These are phyloP conservation scores for Helotiales sp. DNA, from an alignment of 2,329 filamentous ascomycete genomes.

Conservation along the genomic window DNA sequence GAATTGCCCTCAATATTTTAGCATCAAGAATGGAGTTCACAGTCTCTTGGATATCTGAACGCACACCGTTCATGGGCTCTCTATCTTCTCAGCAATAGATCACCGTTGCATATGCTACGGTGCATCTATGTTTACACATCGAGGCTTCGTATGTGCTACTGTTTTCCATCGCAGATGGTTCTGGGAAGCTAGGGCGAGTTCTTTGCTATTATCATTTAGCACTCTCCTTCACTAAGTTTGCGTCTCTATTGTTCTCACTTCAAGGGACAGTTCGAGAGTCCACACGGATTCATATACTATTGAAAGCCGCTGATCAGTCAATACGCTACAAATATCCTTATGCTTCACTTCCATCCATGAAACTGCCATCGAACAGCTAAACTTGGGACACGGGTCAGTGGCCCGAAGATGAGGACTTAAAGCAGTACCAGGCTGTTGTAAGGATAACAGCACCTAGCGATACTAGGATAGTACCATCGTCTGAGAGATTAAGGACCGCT, in stretches of 20 bases:
- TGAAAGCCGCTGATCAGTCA: slow-evolving; percentile 46
- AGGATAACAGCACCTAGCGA: too few species aligned
- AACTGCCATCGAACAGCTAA: slow-evolving; percentile 47
- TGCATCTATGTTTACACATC: slow-evolving; percentile 52
- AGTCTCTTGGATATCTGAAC: slow-evolving; percentile 48
- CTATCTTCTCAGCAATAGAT: slow-evolving; percentile 23
- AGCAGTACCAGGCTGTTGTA: too few species aligned
- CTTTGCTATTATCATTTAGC: slow-evolving; percentile 36
- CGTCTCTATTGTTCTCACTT: background rate
- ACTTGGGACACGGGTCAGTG: slow-evolving; percentile 46
- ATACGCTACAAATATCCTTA: slow-evolving; percentile 45
- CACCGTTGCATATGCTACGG: slow-evolving; percentile 48
- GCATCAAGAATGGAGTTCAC: slow-evolving; percentile 44
- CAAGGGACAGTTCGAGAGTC: background rate
- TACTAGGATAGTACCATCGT: too few species aligned
- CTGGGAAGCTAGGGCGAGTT: slow-evolving; percentile 45
- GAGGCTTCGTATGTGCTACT: slow-evolving; percentile 49
- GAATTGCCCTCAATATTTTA: slow-evolving; percentile 40
- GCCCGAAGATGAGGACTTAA: slow-evolving; percentile 42
- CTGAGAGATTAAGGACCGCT: too few species aligned
- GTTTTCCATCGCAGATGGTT: slow-evolving; percentile 47
- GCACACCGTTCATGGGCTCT: slow-evolving; percentile 40
- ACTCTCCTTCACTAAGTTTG: background rate
- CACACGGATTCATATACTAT: slow-evolving; percentile 31
- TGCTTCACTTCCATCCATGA: slow-evolving; percentile 51